Conservation (phyloP, 148 eudicot genomes). For the Nyssa sinensis region DNA sequence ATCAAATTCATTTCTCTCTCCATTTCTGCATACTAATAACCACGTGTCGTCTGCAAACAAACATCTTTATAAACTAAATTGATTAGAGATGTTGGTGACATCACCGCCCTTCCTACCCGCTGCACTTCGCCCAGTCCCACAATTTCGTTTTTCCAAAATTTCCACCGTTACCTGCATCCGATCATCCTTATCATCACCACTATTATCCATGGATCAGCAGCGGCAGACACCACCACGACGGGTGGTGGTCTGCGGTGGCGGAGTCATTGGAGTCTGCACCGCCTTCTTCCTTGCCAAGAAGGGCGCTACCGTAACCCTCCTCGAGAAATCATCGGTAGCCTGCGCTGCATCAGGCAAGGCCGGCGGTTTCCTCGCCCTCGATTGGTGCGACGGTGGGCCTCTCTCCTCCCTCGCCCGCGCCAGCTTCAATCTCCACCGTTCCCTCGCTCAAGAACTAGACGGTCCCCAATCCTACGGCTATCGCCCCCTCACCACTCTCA, state of each 20-base stretch:
- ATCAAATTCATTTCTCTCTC: no score
- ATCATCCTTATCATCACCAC: conserved; percentile 3
- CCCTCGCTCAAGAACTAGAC: conserved; percentile 57
- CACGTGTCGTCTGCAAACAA: no score
- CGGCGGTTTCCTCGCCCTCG: conserved; percentile 81
- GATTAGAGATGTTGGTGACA: no score
- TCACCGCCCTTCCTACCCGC: no score
- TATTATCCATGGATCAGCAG: conserved; percentile 19
- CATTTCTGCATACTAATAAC: no score
- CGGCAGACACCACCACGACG: conserved; percentile 23
- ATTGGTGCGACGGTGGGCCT: conserved; percentile 81
- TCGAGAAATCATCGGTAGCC: conserved; percentile 72
- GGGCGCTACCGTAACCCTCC: conserved; percentile 66
- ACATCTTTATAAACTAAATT: no score
- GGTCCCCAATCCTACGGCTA: conserved; percentile 72
- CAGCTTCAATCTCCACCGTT: conserved; percentile 69
- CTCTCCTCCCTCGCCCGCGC: conserved; percentile 68
- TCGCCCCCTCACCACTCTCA: conserved; percentile 62
- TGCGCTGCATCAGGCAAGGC: conserved; percentile 94
- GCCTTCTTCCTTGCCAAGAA: conserved; percentile 70
- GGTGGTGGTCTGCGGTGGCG: conserved; percentile 90
- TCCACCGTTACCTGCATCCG: conserved; percentile 1
- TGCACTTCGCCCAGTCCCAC: no score
- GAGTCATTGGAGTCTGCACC: conserved; percentile 87
- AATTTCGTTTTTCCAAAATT: background rate